Conservation (phyloP, 1,284 basidiomycete species). For the Gastroboletus turbinatus region DNA sequence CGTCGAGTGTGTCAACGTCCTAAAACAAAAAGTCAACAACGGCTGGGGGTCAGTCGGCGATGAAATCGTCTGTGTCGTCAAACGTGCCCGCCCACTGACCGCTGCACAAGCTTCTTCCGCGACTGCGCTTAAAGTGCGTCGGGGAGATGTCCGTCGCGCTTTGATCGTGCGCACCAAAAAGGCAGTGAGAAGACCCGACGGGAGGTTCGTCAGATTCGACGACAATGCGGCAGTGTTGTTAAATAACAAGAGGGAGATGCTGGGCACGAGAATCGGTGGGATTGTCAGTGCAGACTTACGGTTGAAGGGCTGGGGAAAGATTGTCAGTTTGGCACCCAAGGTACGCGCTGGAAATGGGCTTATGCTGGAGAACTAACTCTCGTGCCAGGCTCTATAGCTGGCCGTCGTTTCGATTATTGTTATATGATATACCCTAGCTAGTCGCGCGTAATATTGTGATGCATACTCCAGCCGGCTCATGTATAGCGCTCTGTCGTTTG, state of each 20-base stretch:
- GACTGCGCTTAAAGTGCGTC: slow-evolving; percentile 80
- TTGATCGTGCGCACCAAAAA: slow-evolving; percentile 94
- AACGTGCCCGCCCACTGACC: slow-evolving; percentile 85
- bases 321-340: slow-evolving; percentile 90
- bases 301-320: slow-evolving; percentile 94
- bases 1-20: slow-evolving; percentile 95
- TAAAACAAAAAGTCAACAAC: slow-evolving; percentile 94
- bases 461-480: background rate
- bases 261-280: slow-evolving; percentile 93
- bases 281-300: slow-evolving; percentile 91
- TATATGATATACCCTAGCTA: slow-evolving; percentile 16
- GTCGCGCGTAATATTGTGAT: background rate
- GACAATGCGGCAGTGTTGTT: slow-evolving; percentile 96
- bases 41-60: slow-evolving; percentile 85
- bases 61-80: slow-evolving; percentile 96
- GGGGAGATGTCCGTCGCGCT: slow-evolving; percentile 92
- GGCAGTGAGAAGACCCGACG: slow-evolving; percentile 81
- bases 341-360: slow-evolving; percentile 43
- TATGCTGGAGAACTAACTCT: background rate
- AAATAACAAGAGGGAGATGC: slow-evolving; percentile 96
- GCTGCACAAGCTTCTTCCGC: slow-evolving; percentile 59
- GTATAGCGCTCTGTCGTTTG: background rate
- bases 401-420: background rate
- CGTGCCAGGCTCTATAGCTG: slow-evolving; percentile 21
- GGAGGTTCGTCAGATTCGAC: slow-evolving; percentile 87